Evolutionary conservation across 73 alveolate genomes (phyloP), one percentile per base, ranked within the genome.

Genomic region (Symbiodinium natans): DNA sequence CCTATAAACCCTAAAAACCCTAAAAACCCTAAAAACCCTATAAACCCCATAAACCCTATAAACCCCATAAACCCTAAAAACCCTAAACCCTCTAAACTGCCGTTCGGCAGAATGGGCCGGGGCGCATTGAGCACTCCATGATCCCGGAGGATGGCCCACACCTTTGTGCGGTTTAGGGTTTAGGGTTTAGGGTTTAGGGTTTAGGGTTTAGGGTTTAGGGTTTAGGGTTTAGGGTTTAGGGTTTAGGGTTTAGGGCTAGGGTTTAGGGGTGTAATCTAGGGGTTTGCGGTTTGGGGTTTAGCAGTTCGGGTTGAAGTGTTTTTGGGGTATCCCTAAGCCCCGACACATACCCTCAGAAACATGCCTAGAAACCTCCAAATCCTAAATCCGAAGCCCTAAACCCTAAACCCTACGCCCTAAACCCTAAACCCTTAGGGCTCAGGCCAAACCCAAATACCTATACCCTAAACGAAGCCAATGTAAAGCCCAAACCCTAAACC

Each of bases 341-440:
- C 9, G 41, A 34, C 17, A n/a, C n/a, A n/a, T n/a, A n/a, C n/a
- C n/a, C n/a, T n/a, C n/a, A n/a, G n/a, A n/a, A n/a, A n/a, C n/a
- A n/a, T n/a, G n/a, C n/a, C n/a, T n/a, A 8, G 52, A 29, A 25
- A 31, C 10, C 36, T 46, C 29, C 15, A 52, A 39, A 23, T 34
- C 38, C 42, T 40, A 83, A n/a, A 41, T 41, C 42, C 23, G 41
- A 38, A 83, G 83, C 93, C 93, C 48, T 84, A 31, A 84, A 77
- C 93, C 42, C 42, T 84, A 74, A 74, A 34, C 48, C 42, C 82
- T 84, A 74, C n/a, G 48, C 46, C 80, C 42, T 31, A 77, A 84
- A 31, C 33, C 80, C 93, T 13, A 74, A 84, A 42, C 80, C 93
- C 93, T 84, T 25, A n/a, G 80, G 3, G 1, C 36, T 29, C 31